Evolutionary conservation across 345 rosid genomes (phyloP).

Genomic region (Euphorbia peplus): DNA sequence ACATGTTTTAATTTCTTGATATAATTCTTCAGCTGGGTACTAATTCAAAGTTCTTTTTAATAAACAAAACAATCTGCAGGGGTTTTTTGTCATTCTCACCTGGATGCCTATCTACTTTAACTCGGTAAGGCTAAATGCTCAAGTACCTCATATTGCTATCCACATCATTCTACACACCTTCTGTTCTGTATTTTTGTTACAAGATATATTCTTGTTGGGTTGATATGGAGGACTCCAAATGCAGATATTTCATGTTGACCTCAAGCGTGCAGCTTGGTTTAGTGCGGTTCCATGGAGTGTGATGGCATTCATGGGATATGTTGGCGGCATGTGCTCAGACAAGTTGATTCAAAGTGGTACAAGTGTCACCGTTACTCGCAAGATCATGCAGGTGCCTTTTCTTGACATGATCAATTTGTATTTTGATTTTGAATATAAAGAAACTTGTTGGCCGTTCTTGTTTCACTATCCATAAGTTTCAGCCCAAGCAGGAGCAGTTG

Average conservation of each 20-base stretch:
- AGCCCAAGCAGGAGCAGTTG: background rate
- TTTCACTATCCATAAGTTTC: background rate
- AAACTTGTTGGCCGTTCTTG: background rate
- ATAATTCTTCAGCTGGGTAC: background rate
- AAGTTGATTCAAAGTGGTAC: slow-evolving; percentile 62
- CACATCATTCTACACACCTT: background rate
- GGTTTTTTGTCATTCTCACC: slow-evolving; percentile 92
- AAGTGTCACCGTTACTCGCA: slow-evolving; percentile 76
- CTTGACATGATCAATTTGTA: background rate
- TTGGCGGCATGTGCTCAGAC: slow-evolving; percentile 83
- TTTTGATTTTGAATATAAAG: background rate
- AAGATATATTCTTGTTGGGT: slow-evolving; percentile 16
- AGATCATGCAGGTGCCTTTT: slow-evolving; percentile 80
- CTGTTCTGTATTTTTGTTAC: background rate
- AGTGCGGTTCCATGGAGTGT: slow-evolving; percentile 94
- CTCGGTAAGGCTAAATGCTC: slow-evolving; percentile 49
- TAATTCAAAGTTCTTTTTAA: background rate
- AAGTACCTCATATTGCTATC: background rate
- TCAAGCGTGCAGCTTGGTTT: slow-evolving; percentile 95
- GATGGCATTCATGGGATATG: slow-evolving; percentile 88
- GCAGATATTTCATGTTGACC: slow-evolving; percentile 87
- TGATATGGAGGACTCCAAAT: slow-evolving; percentile 11
- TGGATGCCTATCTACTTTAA: slow-evolving; percentile 99
- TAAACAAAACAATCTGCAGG: slow-evolving; percentile 45
- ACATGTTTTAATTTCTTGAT: slow-evolving; percentile 8